Conservation (phyloP, 495 filamentous ascomycete species). For the Choiromyces venosus region DNA sequence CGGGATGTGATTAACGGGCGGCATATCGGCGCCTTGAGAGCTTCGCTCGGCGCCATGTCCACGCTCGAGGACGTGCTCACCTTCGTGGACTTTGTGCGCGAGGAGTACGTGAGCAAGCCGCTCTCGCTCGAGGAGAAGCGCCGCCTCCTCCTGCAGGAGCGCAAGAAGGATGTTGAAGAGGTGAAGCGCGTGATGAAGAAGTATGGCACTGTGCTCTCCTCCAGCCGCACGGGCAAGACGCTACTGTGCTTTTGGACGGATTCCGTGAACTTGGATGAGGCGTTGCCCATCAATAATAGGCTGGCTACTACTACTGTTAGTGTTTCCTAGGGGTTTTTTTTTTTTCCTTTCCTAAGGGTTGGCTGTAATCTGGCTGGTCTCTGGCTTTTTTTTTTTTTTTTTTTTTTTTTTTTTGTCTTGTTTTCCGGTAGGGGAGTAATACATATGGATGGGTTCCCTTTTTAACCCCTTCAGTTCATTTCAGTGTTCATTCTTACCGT, state of each 20-base stretch:
- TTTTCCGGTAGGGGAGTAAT: background rate
- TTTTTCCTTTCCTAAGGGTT: too few species aligned
- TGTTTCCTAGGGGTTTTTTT: slow-evolving; percentile 1
- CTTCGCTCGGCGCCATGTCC: slow-evolving; percentile 83
- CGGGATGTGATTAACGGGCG: slow-evolving; percentile 75
- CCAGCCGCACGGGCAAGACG: slow-evolving; percentile 1
- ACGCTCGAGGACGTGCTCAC: slow-evolving; percentile 64
- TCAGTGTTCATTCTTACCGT: too few species aligned
- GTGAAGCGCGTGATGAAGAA: slow-evolving; percentile 26
- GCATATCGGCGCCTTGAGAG: slow-evolving; percentile 74
- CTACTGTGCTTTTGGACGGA: slow-evolving; percentile 1
- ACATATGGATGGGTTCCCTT: too few species aligned
- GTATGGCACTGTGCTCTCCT: slow-evolving; percentile 1
- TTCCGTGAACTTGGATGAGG: background rate
- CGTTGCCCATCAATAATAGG: background rate
- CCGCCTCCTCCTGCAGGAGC: slow-evolving; percentile 7
- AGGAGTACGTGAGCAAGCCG: slow-evolving; percentile 59
- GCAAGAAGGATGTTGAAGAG: background rate
- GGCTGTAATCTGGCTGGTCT: slow-evolving; percentile 20
- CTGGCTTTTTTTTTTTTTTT: slow-evolving; percentile 25
- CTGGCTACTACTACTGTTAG: background rate
- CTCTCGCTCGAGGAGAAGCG: slow-evolving; percentile 12
- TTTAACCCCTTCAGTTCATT: too few species aligned
- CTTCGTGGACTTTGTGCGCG: slow-evolving; percentile 66
- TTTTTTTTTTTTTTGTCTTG: background rate